phyloP scores from a whole-genome alignment of 768 basidiomycete species.

The Termitomyces sp. region DNA sequence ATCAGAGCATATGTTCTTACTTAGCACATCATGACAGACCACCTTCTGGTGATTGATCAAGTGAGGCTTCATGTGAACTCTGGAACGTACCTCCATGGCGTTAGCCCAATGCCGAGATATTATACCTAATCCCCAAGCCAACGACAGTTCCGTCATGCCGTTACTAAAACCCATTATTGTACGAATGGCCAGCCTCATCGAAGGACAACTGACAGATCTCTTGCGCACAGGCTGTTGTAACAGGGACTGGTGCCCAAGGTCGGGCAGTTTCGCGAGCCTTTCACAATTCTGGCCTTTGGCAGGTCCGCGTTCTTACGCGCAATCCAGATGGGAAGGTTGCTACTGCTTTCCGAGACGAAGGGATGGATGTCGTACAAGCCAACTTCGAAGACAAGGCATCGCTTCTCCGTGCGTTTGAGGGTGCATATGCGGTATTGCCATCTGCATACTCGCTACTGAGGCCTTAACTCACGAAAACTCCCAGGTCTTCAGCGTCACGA shows the following conservation, averaged over 20 bases:
- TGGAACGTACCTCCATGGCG: not conserved
- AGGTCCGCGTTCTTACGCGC: constrained; percentile 13
- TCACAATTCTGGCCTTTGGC: constrained; percentile 13
- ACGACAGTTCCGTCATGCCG: not conserved
- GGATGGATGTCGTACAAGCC: constrained; percentile 10
- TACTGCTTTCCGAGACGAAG: constrained; percentile 1
- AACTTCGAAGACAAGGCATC: constrained; percentile 10
- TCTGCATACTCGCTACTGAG: not conserved
- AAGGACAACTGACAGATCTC: not conserved
- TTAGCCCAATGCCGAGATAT: not conserved
- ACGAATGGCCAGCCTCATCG: not conserved
- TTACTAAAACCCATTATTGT: constrained; percentile 7
- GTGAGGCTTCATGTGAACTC: too few relatives aligned
- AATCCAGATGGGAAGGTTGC: constrained; percentile 5
- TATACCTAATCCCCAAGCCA: not conserved
- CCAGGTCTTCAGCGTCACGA: constrained; percentile 14
- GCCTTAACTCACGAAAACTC: not conserved
- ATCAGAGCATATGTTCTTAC: too few relatives aligned
- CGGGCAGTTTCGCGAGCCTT: constrained; percentile 11
- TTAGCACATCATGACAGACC: too few relatives aligned
- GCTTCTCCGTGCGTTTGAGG: constrained; percentile 9
- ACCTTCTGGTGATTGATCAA: too few relatives aligned
- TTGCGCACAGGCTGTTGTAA: constrained; percentile 8
- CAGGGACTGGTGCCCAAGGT: constrained; percentile 13
- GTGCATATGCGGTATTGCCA: constrained; percentile 5